Evolutionary conservation across 192 early-diverging fungal species (phyloP), one percentile per base, ranked within the genome.

Genomic region (Backusella mclennaniae): DNA sequence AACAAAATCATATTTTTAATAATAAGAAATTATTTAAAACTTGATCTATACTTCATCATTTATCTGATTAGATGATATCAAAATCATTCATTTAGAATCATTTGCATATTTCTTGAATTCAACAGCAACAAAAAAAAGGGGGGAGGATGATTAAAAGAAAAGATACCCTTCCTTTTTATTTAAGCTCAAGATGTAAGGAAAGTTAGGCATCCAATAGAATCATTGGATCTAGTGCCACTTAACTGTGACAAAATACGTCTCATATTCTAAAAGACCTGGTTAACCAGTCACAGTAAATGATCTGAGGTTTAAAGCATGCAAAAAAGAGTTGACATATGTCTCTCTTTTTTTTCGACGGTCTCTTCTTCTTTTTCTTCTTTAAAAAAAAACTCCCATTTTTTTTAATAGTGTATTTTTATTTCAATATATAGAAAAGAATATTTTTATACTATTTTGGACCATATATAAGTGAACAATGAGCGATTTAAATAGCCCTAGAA

Each of bases 401-500:
- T 69, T 69, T 69, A 15, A 44, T 71, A 6, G 4, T 46, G 19
- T 71, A 42, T 44, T 71, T 72, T 46, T 71, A 42, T 26, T 71
- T 38, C 46, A n/a, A 71, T 71, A 71, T n/a, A 41, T 71, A 36
- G 15, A 26, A 26, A 46, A n/a, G 26, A 46, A 23, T 29, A 63
- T 63, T 4, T 23, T 21, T 63, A 14, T 63, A 29, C 56, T 23
- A 29, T 29, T 63, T 63, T 63, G 56, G 56, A 63, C 8, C 56
- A 49, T 49, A 49, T n/a, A 49, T 63, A 29, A 63, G 21, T 63
- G 56, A 63, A 63, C 23, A 63, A 63, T 63, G 56, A 63, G 56
- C 56, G 56, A 63, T 63, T 63, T 63, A 63, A 75, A 75, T 35
- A 53, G 68, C 21, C 76, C 74, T 41, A 82, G 78, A 66, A 86